phyloP scores from a whole-genome alignment of 148 eudicot species.

The Bassia scoparia region DNA sequence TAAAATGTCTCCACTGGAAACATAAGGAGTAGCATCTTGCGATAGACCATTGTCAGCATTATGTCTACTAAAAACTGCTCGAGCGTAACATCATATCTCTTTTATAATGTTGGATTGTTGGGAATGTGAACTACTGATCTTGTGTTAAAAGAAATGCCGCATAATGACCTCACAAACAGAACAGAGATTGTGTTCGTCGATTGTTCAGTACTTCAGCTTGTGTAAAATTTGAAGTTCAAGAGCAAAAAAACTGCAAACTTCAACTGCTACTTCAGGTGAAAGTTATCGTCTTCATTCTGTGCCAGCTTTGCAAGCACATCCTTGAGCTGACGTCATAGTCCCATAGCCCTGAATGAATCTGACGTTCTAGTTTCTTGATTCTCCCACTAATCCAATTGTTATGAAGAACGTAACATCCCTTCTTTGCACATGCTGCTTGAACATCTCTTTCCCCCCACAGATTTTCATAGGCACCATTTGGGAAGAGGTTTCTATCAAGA shows the following conservation, averaged over 20 bases:
- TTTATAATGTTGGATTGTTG: background rate
- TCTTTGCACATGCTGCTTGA: slow-evolving; percentile 45
- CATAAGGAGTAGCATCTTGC: background rate
- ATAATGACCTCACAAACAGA: background rate
- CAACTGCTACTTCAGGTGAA: slow-evolving; percentile 27
- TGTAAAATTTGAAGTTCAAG: background rate
- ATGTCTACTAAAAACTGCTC: background rate
- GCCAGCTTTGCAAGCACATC: slow-evolving; percentile 79
- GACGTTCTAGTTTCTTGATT: slow-evolving; percentile 71
- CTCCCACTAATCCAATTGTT: slow-evolving; percentile 93
- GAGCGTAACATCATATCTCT: background rate
- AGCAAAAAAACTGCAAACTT: background rate
- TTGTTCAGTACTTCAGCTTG: background rate
- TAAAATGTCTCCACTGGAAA: background rate
- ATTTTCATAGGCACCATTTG: slow-evolving; percentile 79
- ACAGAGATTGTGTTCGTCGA: background rate
- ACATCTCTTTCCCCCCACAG: slow-evolving; percentile 62
- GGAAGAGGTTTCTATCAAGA: slow-evolving; percentile 73
- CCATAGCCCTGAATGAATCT: slow-evolving; percentile 74
- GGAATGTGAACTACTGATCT: background rate
- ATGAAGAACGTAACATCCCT: slow-evolving; percentile 69
- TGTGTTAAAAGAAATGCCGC: background rate
- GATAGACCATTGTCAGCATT: background rate
- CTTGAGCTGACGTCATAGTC: slow-evolving; percentile 69
- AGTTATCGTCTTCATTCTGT: slow-evolving; percentile 25